A percentile compares a stretch with the other conserved stretches of the same genome.
Conservation (phyloP, 2,329 filamentous ascomycete genomes). For the Cladosporium austrohemisphaericum region DNA sequence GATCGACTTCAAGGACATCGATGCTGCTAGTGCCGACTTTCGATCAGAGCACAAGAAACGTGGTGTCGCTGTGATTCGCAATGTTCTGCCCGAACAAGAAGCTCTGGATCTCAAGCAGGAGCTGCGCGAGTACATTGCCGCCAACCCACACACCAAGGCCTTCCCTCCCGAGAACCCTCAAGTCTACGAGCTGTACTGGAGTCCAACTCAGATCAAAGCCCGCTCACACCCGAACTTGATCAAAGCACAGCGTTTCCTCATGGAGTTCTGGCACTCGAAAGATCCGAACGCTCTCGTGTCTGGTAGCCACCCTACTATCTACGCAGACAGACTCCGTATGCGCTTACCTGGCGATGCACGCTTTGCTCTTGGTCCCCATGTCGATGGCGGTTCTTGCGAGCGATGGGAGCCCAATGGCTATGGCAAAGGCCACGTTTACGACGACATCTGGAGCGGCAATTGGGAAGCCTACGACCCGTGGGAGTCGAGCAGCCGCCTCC, state of each 20-base stretch:
- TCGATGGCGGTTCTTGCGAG: conserved; percentile 50
- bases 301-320: conserved; percentile 45
- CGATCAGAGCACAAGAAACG: conserved; percentile 56
- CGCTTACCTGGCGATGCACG: conserved; percentile 53
- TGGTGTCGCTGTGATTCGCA: conserved; percentile 47
- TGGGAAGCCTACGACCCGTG: conserved; percentile 84
- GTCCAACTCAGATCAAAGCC: conserved; percentile 44
- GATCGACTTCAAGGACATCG: conserved; percentile 46
- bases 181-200: conserved; percentile 52
- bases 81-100: conserved; percentile 43
- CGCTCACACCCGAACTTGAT: conserved; percentile 47
- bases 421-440: conserved; percentile 62
- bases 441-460: conserved; percentile 64
- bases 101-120: conserved; percentile 44
- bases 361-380: conserved; percentile 55
- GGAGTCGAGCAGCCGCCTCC: conserved; percentile 67
- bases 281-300: conserved; percentile 43
- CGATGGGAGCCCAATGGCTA: conserved; percentile 61
- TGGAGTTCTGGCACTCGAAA: conserved; percentile 48
- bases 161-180: conserved; percentile 48
- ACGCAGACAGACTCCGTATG: conserved; percentile 49
- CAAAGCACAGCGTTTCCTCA: conserved; percentile 45
- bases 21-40: conserved; percentile 52
- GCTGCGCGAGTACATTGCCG: conserved; percentile 42
- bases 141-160: conserved; percentile 46